Percentiles rank a stretch among this genome's conserved stretches.
These are phyloP conservation scores for Fusarium sp. DNA, from an alignment of 2,329 filamentous ascomycete genomes.

Conservation along the genomic window DNA sequence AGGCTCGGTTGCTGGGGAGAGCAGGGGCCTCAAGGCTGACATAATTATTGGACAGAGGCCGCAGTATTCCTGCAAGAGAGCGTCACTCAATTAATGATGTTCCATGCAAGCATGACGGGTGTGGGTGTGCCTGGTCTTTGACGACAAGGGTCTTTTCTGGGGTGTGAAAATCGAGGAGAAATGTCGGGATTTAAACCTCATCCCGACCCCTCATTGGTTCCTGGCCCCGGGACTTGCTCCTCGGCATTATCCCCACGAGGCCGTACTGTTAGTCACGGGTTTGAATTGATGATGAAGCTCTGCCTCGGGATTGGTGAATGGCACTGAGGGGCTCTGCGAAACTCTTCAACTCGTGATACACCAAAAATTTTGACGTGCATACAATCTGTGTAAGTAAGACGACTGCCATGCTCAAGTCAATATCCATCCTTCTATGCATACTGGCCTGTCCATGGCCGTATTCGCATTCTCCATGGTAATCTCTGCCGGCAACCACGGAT, in stretches of 20 bases:
- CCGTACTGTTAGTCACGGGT: slow-evolving; percentile 18
- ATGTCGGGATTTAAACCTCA: slow-evolving; percentile 1
- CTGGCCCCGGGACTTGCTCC: neutral
- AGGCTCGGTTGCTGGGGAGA: slow-evolving; percentile 18
- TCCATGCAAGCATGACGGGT: slow-evolving; percentile 12
- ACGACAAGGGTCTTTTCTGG: slow-evolving; percentile 24
- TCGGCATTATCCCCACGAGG: slow-evolving; percentile 14
- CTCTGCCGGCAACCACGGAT: neutral
- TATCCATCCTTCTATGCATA: neutral
- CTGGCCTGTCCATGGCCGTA: slow-evolving; percentile 8
- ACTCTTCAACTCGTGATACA: slow-evolving; percentile 12
- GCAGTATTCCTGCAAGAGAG: neutral
- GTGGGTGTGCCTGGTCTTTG: slow-evolving; percentile 33
- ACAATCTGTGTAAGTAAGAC: slow-evolving; percentile 5
- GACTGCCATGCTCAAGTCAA: neutral
- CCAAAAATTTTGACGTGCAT: neutral
- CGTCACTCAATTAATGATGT: slow-evolving; percentile 15
- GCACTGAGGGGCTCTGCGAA: slow-evolving; percentile 4
- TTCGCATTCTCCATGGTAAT: neutral
- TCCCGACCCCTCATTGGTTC: slow-evolving; percentile 23
- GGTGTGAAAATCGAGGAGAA: slow-evolving; percentile 11
- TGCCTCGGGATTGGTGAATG: slow-evolving; percentile 14
- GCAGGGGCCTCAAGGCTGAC: neutral
- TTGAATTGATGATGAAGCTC: slow-evolving; percentile 30
- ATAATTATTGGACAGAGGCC: neutral